A percentile compares a stretch with the other conserved stretches of the same genome.
Evolutionary conservation across 495 filamentous ascomycete species (phyloP).

Genomic region (Daldinia bambusicola): DNA sequence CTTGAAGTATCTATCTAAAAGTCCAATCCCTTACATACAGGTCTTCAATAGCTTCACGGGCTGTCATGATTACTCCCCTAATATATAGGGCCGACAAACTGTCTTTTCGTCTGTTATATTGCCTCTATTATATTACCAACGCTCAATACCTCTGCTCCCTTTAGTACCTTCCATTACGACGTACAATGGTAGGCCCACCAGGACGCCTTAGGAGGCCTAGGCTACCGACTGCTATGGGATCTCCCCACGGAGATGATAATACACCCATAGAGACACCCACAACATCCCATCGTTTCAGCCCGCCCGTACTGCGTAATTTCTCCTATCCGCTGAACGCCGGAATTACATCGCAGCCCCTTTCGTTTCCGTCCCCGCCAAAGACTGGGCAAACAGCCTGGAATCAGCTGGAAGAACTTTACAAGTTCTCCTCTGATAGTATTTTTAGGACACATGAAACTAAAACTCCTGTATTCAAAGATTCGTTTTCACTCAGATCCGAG

Average conservation of each 20-base stretch:
- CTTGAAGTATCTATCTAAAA: background rate
- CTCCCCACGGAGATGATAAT: slow-evolving; percentile 25
- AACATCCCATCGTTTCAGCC: slow-evolving; percentile 17
- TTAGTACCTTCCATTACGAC: slow-evolving; percentile 1
- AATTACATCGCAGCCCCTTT: slow-evolving; percentile 9
- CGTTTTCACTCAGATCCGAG: slow-evolving; percentile 45
- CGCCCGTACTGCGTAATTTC: slow-evolving; percentile 47
- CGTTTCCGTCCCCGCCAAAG: slow-evolving; percentile 5
- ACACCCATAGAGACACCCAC: slow-evolving; percentile 11
- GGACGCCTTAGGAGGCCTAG: slow-evolving; percentile 46
- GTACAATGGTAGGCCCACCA: slow-evolving; percentile 47
- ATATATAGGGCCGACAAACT: background rate
- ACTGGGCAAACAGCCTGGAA: slow-evolving; percentile 42
- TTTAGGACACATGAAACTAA: slow-evolving; percentile 27
- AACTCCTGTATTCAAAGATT: slow-evolving; percentile 37
- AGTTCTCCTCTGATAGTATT: slow-evolving; percentile 36
- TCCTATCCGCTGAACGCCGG: slow-evolving; percentile 45
- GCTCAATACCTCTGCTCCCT: background rate
- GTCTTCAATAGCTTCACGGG: background rate
- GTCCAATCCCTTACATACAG: background rate
- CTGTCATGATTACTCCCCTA: background rate
- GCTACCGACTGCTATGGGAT: slow-evolving; percentile 31
- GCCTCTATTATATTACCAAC: background rate
- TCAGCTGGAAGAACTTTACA: slow-evolving; percentile 45
- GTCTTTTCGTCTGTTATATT: background rate